A percentile compares a stretch with the other conserved stretches of the same genome.
Evolutionary conservation across 257 asterid species (phyloP).

Genomic region (Solanum pimpinellifolium): DNA sequence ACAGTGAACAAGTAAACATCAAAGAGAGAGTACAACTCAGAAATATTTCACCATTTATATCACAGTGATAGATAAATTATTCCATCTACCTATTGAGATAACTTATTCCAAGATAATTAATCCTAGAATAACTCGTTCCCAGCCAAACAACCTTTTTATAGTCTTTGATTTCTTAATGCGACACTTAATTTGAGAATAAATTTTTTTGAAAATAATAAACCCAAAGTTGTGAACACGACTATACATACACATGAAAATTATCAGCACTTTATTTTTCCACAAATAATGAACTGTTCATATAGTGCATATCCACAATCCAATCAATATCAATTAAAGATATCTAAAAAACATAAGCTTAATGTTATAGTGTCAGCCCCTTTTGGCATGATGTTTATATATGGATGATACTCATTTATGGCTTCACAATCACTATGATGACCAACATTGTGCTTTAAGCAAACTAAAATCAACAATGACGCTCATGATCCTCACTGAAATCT

Average conservation of each 20-base stretch:
- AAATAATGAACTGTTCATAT: neutral
- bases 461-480: neutral
- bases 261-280: neutral
- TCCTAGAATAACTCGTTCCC: too few species aligned
- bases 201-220: neutral
- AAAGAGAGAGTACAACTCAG: accelerated
- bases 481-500: neutral
- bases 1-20: neutral
- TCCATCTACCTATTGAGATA: neutral
- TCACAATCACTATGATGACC: neutral
- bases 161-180: neutral
- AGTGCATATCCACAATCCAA: neutral
- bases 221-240: neutral
- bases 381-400: neutral
- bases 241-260: neutral
- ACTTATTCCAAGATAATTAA: neutral
- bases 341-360: neutral
- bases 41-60: neutral
- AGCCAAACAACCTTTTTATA: neutral
- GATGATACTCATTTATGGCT: neutral
- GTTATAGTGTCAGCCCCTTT: neutral
- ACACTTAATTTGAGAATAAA: neutral
- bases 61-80: too few species aligned
- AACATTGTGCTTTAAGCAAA: neutral
- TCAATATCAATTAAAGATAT: neutral